Evolutionary conservation across 129 eudicot genomes (phyloP).

Genomic region (Arctium minus): DNA sequence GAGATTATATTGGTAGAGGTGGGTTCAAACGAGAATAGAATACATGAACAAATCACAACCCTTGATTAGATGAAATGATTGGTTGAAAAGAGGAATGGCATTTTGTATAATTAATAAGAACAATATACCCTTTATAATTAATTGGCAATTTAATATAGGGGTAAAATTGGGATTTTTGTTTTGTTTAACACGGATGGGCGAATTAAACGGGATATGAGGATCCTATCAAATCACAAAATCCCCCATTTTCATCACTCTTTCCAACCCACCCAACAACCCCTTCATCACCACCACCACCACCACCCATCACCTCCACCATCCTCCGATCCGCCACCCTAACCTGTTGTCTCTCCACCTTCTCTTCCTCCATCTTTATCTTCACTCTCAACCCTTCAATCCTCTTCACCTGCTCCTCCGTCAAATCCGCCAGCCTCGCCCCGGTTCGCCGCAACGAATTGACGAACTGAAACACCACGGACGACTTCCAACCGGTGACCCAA

Average conservation of each 20-base stretch:
- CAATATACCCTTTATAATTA: too few relatives aligned
- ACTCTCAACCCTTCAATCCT: constrained; percentile 43
- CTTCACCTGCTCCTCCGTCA: constrained; percentile 52
- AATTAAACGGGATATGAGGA: too few relatives aligned
- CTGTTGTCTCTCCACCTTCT: constrained; percentile 78
- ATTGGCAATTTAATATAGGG: too few relatives aligned
- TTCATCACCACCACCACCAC: constrained; percentile 28
- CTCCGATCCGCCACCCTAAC: constrained; percentile 53
- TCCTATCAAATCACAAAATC: constrained; percentile 42
- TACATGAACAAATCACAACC: too few relatives aligned
- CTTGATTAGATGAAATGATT: too few relatives aligned
- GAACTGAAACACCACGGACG: constrained; percentile 50
- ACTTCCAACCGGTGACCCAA: constrained; percentile 96
- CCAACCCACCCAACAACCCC: constrained; percentile 47
- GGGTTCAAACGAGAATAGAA: too few relatives aligned
- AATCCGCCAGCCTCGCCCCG: constrained; percentile 20
- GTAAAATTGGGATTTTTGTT: too few relatives aligned
- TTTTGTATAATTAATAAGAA: too few relatives aligned
- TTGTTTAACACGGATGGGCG: too few relatives aligned
- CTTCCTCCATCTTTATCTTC: constrained; percentile 60
- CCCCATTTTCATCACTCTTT: constrained; percentile 73
- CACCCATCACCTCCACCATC: constrained; percentile 38
- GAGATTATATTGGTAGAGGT: too few relatives aligned
- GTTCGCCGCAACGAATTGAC: constrained; percentile 34
- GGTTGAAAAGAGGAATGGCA: too few relatives aligned